Conservation (phyloP, 495 filamentous ascomycete genomes). For the Neurospora pannonica region DNA sequence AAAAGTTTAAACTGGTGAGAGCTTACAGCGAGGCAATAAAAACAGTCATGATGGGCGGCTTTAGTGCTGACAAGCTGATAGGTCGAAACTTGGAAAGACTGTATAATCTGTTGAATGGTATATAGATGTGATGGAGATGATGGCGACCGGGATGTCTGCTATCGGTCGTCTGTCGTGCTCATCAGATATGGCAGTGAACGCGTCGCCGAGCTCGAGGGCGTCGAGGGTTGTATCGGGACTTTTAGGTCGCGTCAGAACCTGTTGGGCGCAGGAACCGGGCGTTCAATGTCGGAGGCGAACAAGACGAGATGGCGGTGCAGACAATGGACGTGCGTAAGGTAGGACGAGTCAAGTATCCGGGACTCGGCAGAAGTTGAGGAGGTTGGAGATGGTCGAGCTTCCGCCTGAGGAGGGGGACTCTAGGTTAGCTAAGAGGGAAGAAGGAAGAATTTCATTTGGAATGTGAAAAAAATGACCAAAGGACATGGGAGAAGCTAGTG, state of each 20-base stretch:
- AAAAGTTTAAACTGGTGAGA: background rate
- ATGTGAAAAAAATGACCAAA: background rate
- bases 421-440: background rate
- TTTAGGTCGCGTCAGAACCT: background rate
- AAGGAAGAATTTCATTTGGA: background rate
- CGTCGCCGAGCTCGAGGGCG: background rate
- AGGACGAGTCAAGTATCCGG: background rate
- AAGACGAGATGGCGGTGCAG: background rate
- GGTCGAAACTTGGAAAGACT: background rate
- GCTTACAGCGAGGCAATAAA: slow-evolving; percentile 80
- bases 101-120: slow-evolving; percentile 15
- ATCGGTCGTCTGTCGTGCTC: background rate
- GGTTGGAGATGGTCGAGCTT: background rate
- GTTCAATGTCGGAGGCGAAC: background rate
- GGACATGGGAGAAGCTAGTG: background rate
- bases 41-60: slow-evolving; percentile 56
- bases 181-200: background rate
- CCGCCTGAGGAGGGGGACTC: background rate
- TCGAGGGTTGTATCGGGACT: background rate
- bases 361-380: background rate
- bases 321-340: background rate
- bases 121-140: slow-evolving; percentile 18
- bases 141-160: background rate
- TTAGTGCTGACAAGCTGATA: background rate
- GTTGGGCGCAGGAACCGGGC: background rate